Base-by-base conservation (phyloP, 129 eudicot species). In the Ambrosia artemisiifolia region DNA sequence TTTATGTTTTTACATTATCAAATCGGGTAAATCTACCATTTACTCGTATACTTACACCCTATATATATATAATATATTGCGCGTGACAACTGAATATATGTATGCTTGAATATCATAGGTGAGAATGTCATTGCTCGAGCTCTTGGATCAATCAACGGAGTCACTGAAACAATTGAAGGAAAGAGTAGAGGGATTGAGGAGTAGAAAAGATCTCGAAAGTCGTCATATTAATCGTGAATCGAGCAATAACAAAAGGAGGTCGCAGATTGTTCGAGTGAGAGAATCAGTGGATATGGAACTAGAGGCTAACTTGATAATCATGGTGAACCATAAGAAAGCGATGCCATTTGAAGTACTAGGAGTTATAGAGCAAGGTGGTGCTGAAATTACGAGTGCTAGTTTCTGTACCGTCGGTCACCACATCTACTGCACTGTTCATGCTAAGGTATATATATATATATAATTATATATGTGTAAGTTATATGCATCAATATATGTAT, bases 311-410 rank as follows among this genome's bases (percentile, higher is more conserved):
- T 57, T 71, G 57, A 71, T 71, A 50, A 53, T 71, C 4, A 24
- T 40, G 57, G 72, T 35, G 4, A 56, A 40, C 44, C 57, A 56
- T 56, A 67, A 67, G 67, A 71, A 57, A 43, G 55, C 32, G 12
- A 16, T 40, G 7, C 32, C 67, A 20, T 57, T 28, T 57, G 42
- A 56, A 44, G 66, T 71, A 0, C n/a, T 71, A 28, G 43, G 53
- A 19, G 67, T 57, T 20, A 71, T 71, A 42, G 67, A 71, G 30
- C 32, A 71, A 55, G 76, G 76, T 57, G 76, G 75, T 71, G 75
- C 75, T 40, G 66, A 56, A 40, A 20, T 71, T 20, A 56, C 11
- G 11, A 56, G 42, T 35, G 59, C 76, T 14, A 71, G 24, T 30
- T 71, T 71, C 33, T 71, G 20, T 33, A 71, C 67, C 5, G 43